Evolutionary conservation across 139 green algal species (phyloP), one percentile per base, ranked within the genome.

Genomic region (Haematococcus sp.): DNA sequence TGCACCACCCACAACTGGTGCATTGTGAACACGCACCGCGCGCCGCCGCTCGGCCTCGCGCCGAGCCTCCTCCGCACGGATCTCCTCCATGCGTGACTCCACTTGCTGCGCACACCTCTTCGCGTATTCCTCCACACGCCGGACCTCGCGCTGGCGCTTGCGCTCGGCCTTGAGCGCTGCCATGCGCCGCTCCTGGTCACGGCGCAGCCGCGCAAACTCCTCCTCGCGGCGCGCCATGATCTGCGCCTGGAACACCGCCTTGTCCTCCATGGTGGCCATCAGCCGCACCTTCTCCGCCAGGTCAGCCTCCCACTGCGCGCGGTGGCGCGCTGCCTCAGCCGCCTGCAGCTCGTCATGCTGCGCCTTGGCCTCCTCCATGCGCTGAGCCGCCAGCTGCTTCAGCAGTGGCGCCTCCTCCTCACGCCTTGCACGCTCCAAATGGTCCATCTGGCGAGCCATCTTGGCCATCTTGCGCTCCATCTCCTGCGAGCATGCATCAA

Each of bases 361-460:
- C 40, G 76, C 55, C 67, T 90, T 71, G 68, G 96, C 87, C 56
- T 96, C 89, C 46, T 86, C 71, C 34, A 40, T 31, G 1, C 56
- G 28, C 63, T 49, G 13, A 4, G 25, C 20, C 3, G 28, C 43
- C n/a, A 40, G 9, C 43, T 32, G 23, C 30, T 3, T 9, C 16
- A 75, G 31, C 32, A 51, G 15, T 15, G 22, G 22, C 16, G 81
- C 83, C 88, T 98, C 94, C 81, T 97, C 93, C 89, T 99, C 94
- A 30, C 96, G 86, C 0, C 84, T 79, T 0, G 96, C 96, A 0
- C 96, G 87, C 88, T 98, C 96, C 73, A 98, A 58, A 82, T 99
- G 91, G 85, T 99, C 96, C 93, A 98, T 91, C 72, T 85, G 81
- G 70, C 83, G 88, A 19, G 84, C 84, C 51, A 91, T 71, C 51